A percentile compares a stretch with the other conserved stretches of the same genome.
Evolutionary conservation across 2,329 filamentous ascomycete genomes (phyloP).

Genomic region (Lomentospora prolificans): DNA sequence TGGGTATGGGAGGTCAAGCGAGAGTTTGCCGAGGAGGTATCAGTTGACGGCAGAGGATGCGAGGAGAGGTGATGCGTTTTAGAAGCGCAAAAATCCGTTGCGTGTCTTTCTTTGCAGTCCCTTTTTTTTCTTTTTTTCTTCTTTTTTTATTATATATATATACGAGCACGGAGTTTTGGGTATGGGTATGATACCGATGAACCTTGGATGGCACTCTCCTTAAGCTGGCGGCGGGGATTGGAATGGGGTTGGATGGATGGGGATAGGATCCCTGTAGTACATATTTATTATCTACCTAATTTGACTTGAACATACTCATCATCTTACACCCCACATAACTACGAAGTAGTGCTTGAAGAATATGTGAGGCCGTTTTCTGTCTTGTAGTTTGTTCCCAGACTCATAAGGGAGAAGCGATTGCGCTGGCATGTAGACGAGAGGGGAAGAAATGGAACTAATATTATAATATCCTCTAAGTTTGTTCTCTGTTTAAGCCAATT

Average conservation of each 20-base stretch:
- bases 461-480: too few relatives aligned
- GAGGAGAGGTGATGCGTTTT: conserved; percentile 2
- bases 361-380: too few relatives aligned
- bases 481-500: too few relatives aligned
- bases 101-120: neutral
- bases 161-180: neutral
- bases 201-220: neutral
- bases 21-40: conserved; percentile 15
- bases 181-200: conserved; percentile 1
- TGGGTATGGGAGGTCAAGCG: conserved; percentile 30
- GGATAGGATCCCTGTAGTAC: neutral
- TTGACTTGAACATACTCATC: neutral
- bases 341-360: too few relatives aligned
- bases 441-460: too few relatives aligned
- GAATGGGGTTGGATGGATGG: neutral
- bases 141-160: neutral
- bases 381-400: too few relatives aligned
- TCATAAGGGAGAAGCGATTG: too few relatives aligned
- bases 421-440: too few relatives aligned
- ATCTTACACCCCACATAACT: too few relatives aligned
- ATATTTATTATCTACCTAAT: neutral
- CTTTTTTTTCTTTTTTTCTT: neutral
- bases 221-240: neutral
- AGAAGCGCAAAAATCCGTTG: neutral
- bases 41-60: conserved; percentile 6